phyloP scores from a whole-genome alignment of 495 filamentous ascomycete species.

The Daldinia caldariorum region DNA sequence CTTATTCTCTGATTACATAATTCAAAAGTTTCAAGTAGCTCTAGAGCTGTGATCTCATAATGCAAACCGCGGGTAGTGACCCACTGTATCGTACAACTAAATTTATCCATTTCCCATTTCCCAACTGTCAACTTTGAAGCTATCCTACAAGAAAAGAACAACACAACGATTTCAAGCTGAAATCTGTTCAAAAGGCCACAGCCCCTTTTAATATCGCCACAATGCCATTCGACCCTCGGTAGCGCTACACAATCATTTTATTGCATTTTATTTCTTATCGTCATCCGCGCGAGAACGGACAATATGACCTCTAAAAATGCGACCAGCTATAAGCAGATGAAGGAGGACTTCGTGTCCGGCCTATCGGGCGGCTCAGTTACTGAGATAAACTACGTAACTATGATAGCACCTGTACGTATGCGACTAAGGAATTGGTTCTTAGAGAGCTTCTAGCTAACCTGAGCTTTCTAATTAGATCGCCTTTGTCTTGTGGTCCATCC shows the following conservation, averaged over 20 bases:
- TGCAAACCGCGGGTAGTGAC: not conserved
- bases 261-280: not conserved
- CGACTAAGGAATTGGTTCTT: not conserved
- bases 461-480: slow-evolving; percentile 66
- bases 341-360: slow-evolving; percentile 95
- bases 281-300: slow-evolving; percentile 1
- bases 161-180: slow-evolving; percentile 35
- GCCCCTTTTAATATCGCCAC: slow-evolving; percentile 12
- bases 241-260: slow-evolving; percentile 12
- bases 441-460: slow-evolving; percentile 10
- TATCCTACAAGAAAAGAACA: slow-evolving; percentile 12
- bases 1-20: not conserved
- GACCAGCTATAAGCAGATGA: slow-evolving; percentile 81
- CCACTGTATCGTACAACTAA: slow-evolving; percentile 5
- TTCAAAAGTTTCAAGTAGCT: not conserved
- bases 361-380: slow-evolving; percentile 82
- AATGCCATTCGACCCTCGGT: slow-evolving; percentile 13
- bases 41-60: not conserved
- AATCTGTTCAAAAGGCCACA: slow-evolving; percentile 27
- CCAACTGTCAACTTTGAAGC: slow-evolving; percentile 1
- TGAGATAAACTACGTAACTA: slow-evolving; percentile 87
- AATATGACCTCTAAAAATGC: slow-evolving; percentile 49
- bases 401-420: slow-evolving; percentile 80
- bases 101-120: slow-evolving; percentile 12
- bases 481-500: slow-evolving; percentile 85